phyloP scores from a whole-genome alignment of 306 rosid genomes.

The Fragaria iinumae region DNA sequence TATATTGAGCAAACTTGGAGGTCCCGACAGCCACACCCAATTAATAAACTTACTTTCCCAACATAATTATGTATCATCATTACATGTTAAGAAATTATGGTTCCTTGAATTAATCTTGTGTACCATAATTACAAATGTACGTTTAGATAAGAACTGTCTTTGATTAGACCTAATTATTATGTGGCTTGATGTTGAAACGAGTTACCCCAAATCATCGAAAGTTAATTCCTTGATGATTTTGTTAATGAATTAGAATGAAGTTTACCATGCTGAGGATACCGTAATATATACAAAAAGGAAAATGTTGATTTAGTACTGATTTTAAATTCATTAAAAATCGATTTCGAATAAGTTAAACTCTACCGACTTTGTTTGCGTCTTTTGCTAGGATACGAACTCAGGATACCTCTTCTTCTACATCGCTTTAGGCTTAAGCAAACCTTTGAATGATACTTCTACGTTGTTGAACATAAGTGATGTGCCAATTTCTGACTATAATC shows the following conservation, averaged over 20 bases:
- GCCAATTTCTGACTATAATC: neutral
- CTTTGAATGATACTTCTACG: no score
- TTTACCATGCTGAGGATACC: neutral
- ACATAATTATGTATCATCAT: conserved; percentile 9
- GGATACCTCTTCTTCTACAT: neutral
- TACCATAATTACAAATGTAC: neutral
- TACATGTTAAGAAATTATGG: conserved; percentile 6
- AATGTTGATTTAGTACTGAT: no score
- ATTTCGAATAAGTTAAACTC: no score
- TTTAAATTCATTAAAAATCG: no score
- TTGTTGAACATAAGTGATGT: neutral
- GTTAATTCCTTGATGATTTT: neutral
- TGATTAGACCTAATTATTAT: conserved; percentile 1
- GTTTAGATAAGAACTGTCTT: neutral
- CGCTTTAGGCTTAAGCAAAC: neutral
- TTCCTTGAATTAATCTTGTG: neutral
- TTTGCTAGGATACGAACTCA: neutral
- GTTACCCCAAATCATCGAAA: neutral
- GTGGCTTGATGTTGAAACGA: conserved; percentile 1
- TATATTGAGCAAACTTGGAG: no score
- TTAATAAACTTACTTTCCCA: conserved; percentile 6
- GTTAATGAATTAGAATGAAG: neutral
- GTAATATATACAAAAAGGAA: no score
- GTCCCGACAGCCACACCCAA: no score
- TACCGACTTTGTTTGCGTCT: no score